A percentile compares a stretch with the other conserved stretches of the same genome.
phyloP scores from a whole-genome alignment of 2,329 filamentous ascomycete genomes.

The Botrytis squamosa region DNA sequence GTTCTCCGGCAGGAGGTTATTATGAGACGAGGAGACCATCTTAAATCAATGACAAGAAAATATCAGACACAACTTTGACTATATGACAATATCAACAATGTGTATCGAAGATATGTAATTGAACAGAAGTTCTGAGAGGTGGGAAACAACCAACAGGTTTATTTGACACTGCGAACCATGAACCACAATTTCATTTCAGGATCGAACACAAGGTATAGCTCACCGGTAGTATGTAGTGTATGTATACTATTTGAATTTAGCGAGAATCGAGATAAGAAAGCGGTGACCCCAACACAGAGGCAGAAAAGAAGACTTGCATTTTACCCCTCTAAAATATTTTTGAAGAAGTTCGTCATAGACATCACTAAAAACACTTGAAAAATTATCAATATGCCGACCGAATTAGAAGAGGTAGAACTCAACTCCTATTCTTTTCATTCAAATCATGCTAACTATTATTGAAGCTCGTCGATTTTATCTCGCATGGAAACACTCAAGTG shows the following conservation, averaged over 20 bases:
- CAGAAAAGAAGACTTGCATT: constrained; percentile 15
- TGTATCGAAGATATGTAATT: background rate
- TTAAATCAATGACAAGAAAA: background rate
- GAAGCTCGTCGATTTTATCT: constrained; percentile 89
- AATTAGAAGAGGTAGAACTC: constrained; percentile 67
- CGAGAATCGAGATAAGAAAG: background rate
- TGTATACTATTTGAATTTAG: background rate
- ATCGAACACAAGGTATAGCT: background rate
- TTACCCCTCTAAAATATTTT: constrained; percentile 20
- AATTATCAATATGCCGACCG: constrained; percentile 60
- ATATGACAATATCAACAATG: background rate
- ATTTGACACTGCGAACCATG: background rate
- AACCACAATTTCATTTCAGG: background rate
- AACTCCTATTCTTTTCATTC: background rate
- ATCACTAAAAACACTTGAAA: constrained; percentile 14
- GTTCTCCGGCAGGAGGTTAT: background rate
- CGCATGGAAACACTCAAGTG: constrained; percentile 88
- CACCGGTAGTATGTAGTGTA: background rate
- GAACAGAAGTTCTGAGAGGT: background rate
- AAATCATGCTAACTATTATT: constrained; percentile 22
- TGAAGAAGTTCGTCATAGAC: constrained; percentile 5
- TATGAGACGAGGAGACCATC: background rate
- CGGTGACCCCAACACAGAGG: background rate
- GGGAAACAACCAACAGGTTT: background rate
- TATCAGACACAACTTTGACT: background rate